These are phyloP conservation scores for Warburgia ugandensis DNA, from an alignment of 164 flowering plant genomes.

Conservation along the genomic window DNA sequence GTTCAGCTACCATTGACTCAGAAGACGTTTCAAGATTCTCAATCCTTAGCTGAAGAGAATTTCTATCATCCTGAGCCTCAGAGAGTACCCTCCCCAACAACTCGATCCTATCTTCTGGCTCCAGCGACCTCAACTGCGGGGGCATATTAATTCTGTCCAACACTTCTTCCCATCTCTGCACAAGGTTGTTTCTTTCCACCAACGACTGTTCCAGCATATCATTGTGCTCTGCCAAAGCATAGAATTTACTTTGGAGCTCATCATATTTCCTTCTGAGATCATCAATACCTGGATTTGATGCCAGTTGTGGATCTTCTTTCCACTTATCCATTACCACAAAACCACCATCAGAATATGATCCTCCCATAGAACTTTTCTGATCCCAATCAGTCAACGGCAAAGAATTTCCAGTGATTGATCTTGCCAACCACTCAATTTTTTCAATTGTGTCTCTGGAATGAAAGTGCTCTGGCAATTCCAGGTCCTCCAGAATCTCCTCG, in stretches of 20 bases:
- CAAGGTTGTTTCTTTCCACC: constrained; percentile 79
- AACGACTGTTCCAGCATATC: constrained; percentile 98
- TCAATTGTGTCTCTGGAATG: constrained; percentile 76
- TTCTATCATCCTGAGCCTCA: constrained; percentile 49
- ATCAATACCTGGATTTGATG: constrained; percentile 30
- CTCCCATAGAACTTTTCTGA: constrained; percentile 59
- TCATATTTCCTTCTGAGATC: too few species aligned
- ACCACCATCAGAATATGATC: constrained; percentile 63
- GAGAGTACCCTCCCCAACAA: constrained; percentile 72
- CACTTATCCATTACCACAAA: constrained; percentile 54
- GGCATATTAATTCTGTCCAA: constrained; percentile 70
- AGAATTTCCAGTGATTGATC: constrained; percentile 52
- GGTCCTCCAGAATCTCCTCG: constrained; percentile 88
- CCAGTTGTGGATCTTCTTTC: constrained; percentile 51
- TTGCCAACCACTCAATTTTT: constrained; percentile 87
- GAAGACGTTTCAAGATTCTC: constrained; percentile 51
- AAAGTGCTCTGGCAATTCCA: constrained; percentile 86
- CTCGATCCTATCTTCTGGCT: constrained; percentile 75
- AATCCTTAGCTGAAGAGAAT: constrained; percentile 49
- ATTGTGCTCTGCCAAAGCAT: constrained; percentile 91
- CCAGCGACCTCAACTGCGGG: constrained; percentile 59
- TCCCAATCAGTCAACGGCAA: constrained; percentile 58
- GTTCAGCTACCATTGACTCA: constrained; percentile 45
- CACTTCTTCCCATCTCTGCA: constrained; percentile 87
- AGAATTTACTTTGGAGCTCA: constrained; percentile 74